Evolutionary conservation across 2,329 filamentous ascomycete genomes (phyloP).

Genomic region (Clonostachys sp.): DNA sequence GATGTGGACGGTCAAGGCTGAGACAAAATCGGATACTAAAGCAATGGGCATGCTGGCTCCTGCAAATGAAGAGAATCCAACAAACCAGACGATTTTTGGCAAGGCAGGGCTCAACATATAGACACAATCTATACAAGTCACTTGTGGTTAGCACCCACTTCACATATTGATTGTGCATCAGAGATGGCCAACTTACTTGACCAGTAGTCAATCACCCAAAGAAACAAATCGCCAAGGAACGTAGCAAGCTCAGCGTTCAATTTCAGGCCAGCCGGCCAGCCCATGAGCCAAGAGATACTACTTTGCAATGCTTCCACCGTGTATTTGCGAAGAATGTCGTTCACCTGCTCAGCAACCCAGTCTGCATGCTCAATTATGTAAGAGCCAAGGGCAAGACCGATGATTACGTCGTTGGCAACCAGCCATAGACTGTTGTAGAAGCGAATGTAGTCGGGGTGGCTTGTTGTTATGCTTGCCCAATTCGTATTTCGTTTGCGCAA

Average conservation of each 20-base stretch:
- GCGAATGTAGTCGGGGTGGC: conserved; percentile 94
- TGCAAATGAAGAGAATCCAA: conserved; percentile 91
- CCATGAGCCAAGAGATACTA: conserved; percentile 94
- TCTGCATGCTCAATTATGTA: conserved; percentile 95
- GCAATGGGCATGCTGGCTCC: conserved; percentile 97
- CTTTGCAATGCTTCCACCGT: conserved; percentile 83
- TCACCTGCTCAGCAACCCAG: conserved; percentile 78
- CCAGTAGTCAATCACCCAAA: conserved; percentile 99
- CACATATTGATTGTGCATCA: background rate
- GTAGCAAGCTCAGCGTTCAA: conserved; percentile 88
- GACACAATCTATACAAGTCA: conserved; percentile 58
- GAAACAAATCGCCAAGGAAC: conserved; percentile 92
- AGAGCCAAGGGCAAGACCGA: conserved; percentile 91
- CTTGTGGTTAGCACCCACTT: background rate
- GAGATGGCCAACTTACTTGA: conserved; percentile 54
- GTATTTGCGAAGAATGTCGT: conserved; percentile 70
- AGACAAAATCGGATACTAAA: conserved; percentile 89
- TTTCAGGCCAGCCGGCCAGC: conserved; percentile 90
- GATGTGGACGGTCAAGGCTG: conserved; percentile 88
- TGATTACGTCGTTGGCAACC: conserved; percentile 97
- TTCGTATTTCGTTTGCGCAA: conserved; percentile 84
- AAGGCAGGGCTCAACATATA: conserved; percentile 71
- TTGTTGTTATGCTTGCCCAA: conserved; percentile 93
- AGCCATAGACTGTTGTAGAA: conserved; percentile 99
- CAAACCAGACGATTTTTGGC: conserved; percentile 84